Percentiles rank a stretch among this genome's conserved stretches.
phyloP scores from a whole-genome alignment of 495 filamentous ascomycete species.

The Hypoxylon lenormandii region DNA sequence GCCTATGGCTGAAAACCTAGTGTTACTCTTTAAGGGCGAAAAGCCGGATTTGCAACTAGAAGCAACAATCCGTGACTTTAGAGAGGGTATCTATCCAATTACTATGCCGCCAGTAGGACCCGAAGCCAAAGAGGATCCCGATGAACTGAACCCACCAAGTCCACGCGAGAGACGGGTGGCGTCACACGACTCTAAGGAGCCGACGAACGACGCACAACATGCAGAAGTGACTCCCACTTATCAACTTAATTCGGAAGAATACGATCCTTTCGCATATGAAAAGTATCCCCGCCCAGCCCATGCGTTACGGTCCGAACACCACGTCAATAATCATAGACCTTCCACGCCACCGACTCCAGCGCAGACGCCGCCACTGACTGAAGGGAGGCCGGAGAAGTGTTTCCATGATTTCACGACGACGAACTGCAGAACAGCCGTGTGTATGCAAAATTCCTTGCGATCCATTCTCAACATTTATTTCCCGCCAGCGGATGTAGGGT shows the following conservation, averaged over 20 bases:
- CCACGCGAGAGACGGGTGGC: slow-evolving; percentile 5
- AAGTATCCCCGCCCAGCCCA: slow-evolving; percentile 21
- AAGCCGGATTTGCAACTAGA: slow-evolving; percentile 47
- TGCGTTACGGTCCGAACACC: slow-evolving; percentile 20
- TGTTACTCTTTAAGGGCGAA: slow-evolving; percentile 55
- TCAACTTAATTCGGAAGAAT: slow-evolving; percentile 41
- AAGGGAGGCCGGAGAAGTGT: slow-evolving; percentile 20
- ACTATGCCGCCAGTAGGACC: slow-evolving; percentile 10
- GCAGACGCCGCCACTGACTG: slow-evolving; percentile 36
- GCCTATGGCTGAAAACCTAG: slow-evolving; percentile 59
- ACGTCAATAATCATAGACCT: slow-evolving; percentile 20
- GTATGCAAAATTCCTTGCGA: slow-evolving; percentile 58
- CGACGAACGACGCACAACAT: slow-evolving; percentile 16
- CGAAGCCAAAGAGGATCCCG: slow-evolving; percentile 13
- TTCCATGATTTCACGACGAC: slow-evolving; percentile 55
- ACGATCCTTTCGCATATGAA: slow-evolving; percentile 50
- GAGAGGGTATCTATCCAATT: slow-evolving; percentile 45
- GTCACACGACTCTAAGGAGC: slow-evolving; percentile 1
- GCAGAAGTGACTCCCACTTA: slow-evolving; percentile 24
- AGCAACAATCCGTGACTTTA: slow-evolving; percentile 50
- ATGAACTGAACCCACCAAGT: slow-evolving; percentile 16
- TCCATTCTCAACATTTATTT: slow-evolving; percentile 55
- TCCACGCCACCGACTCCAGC: slow-evolving; percentile 47
- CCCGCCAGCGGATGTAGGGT: slow-evolving; percentile 51
- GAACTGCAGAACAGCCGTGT: slow-evolving; percentile 54